A percentile compares a stretch with the other conserved stretches of the same genome.
Conservation (phyloP, 2,329 filamentous ascomycete genomes). For the Fusarium marasasianum region DNA sequence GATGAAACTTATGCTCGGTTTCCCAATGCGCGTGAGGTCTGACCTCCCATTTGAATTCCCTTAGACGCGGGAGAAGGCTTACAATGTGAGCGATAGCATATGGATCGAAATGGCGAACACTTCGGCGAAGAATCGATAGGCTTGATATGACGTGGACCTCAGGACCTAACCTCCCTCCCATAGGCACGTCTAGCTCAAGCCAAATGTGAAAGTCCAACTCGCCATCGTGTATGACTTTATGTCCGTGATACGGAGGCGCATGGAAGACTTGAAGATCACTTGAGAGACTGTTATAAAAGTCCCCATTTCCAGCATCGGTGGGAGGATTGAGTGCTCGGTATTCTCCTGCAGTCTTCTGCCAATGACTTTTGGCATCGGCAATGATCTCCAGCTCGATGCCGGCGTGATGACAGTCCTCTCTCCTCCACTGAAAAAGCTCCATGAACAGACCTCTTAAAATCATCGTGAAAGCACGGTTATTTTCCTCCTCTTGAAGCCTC, state of each 20-base stretch:
- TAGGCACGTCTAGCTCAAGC: neutral
- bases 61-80: neutral
- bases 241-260: neutral
- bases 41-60: neutral
- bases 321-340: neutral
- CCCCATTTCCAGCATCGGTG: rapidly evolving
- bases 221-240: neutral
- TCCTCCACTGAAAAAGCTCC: neutral
- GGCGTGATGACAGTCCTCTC: neutral
- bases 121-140: neutral
- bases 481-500: neutral
- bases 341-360: neutral
- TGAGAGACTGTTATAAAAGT: neutral
- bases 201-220: neutral
- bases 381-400: neutral
- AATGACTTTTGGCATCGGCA: neutral
- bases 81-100: neutral
- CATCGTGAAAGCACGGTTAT: neutral
- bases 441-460: neutral
- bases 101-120: neutral
- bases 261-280: neutral
- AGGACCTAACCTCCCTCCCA: neutral
- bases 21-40: neutral
- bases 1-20: neutral
- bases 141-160: neutral